Evolutionary conservation across 75 land plant species (phyloP).

Genomic region (Picea glauca): DNA sequence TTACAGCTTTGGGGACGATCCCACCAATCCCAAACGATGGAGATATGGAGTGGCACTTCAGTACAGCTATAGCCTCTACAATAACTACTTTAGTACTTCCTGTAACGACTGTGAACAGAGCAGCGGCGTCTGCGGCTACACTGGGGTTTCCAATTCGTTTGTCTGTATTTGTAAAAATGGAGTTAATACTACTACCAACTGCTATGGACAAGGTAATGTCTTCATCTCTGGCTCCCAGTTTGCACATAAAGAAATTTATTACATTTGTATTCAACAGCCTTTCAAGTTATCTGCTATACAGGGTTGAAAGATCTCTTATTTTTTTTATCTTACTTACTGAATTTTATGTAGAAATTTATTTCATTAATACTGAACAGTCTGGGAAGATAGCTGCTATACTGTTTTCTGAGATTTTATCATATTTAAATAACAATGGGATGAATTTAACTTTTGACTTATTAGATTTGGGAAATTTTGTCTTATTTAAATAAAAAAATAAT

Average conservation of each 20-base stretch:
- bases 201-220: constrained; percentile 15
- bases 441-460: no score
- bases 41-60: constrained; percentile 38
- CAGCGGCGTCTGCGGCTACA: constrained; percentile 48
- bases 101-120: constrained; percentile 38
- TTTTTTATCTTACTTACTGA: background rate
- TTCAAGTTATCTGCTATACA: background rate
- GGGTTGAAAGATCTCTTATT: background rate
- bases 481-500: no score
- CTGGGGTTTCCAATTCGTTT: constrained; percentile 19
- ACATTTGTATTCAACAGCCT: background rate
- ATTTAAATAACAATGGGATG: no score
- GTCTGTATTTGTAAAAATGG: constrained; percentile 38
- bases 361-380: no score
- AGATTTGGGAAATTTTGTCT: no score
- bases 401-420: no score
- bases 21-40: constrained; percentile 32
- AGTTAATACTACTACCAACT: constrained; percentile 20
- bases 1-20: constrained; percentile 16
- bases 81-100: constrained; percentile 1
- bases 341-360: no score
- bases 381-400: no score
- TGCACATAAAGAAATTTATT: background rate
- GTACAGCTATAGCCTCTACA: constrained; percentile 11
- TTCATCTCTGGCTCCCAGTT: background rate